phyloP scores from a whole-genome alignment of 2,329 filamentous ascomycete species.

The Exserohilum turcica region DNA sequence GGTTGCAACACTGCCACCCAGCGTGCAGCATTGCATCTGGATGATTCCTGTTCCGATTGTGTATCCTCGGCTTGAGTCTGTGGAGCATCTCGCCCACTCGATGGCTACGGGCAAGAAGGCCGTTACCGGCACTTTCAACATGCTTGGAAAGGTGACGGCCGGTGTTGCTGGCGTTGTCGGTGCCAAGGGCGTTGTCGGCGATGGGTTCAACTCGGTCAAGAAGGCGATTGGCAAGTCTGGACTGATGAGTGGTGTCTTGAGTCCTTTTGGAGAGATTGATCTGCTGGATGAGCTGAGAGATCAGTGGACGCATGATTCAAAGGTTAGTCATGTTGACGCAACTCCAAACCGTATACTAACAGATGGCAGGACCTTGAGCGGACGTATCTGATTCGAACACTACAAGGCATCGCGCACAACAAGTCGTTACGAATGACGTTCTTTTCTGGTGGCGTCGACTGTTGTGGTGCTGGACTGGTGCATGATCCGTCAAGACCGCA shows the following conservation, averaged over 20 bases:
- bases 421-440: constrained; percentile 98
- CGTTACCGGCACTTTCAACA: constrained; percentile 94
- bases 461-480: constrained; percentile 87
- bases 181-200: constrained; percentile 88
- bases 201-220: constrained; percentile 93
- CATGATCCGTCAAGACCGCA: constrained; percentile 90
- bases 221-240: constrained; percentile 94
- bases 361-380: constrained; percentile 77
- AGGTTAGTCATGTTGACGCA: constrained; percentile 57
- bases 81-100: constrained; percentile 88
- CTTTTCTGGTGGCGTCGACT: constrained; percentile 89
- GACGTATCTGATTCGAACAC: constrained; percentile 92
- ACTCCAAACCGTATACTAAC: constrained; percentile 11
- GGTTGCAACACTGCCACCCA: constrained; percentile 84
- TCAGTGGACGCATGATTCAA: constrained; percentile 97
- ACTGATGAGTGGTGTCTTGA: constrained; percentile 92
- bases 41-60: constrained; percentile 90
- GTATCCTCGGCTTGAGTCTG: constrained; percentile 88
- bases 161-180: constrained; percentile 95
- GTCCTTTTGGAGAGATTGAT: constrained; percentile 95
- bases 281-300: constrained; percentile 92
- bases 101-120: constrained; percentile 95
- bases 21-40: constrained; percentile 95
- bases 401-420: constrained; percentile 93
- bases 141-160: constrained; percentile 92